Evolutionary conservation across 768 basidiomycete genomes (phyloP), one percentile per base, ranked within the genome.

Genomic region (Phallus indusiatus): DNA sequence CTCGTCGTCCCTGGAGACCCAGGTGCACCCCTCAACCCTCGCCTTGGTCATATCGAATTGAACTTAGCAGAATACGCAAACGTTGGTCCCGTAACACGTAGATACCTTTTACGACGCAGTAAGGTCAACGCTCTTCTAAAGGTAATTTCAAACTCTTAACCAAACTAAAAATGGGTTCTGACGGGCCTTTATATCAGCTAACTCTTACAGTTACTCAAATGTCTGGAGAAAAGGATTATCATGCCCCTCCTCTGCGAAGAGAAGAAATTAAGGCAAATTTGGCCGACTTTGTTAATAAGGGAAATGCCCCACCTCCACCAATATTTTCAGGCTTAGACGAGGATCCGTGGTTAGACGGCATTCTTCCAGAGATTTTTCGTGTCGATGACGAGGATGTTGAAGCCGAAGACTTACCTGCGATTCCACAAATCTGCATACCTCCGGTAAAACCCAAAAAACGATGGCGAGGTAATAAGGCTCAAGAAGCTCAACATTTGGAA

Each of bases 81-180:
- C 51, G 80, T 72, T 1, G 80, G 83, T 36, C 64, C 68, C 10
- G 77, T 88, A 22, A 81, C 81, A 10, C 76, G 89, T 17, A 75
- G 81, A 6, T 87, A 88, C 69, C 75, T 89, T 7, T 71, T 90
- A 5, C 75, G 81, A 52, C 80, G 87, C 64, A 88, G 85, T 64
- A 88, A 86, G 71, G 88, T 83, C 42, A 91, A 91, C 63, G 87
- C 89, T 0, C 86, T 83, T 6, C 74, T 91, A 52, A 86, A 86
- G 76, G 85, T 86, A 48, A 12, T 72, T 64, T 11, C 49, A 24
- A 20, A 50, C 51, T 42, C 54, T 49, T 34, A 48, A 22, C 34
- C 14, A 34, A 9, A 24, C n/a, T 33, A 17, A 20, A 35, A n/a
- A 11, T 11, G 18, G 7, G 52, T 55, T 10, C 53, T 11, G 9